phyloP scores from a whole-genome alignment of 768 basidiomycete genomes.

The Hebeloma cylindrosporum region DNA sequence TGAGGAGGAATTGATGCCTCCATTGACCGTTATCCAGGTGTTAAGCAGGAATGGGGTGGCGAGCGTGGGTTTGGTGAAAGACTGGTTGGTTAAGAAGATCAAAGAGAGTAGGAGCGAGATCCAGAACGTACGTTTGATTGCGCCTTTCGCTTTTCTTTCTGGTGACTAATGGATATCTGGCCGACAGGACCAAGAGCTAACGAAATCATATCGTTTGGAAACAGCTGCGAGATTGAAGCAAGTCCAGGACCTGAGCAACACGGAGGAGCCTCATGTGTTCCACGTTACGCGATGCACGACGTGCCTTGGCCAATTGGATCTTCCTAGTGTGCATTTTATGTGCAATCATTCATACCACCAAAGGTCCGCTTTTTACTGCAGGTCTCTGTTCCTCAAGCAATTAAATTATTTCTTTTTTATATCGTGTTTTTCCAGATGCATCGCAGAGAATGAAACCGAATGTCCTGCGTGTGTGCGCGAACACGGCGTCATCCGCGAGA shows the following conservation, averaged over 20 bases:
- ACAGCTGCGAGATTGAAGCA: constrained; percentile 78
- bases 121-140: constrained; percentile 59
- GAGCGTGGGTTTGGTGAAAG: constrained; percentile 88
- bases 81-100: constrained; percentile 84
- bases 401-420: neutral
- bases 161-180: constrained; percentile 1
- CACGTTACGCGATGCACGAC: constrained; percentile 92
- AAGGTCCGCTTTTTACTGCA: constrained; percentile 51
- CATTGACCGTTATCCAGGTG: constrained; percentile 86
- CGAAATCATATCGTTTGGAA: constrained; percentile 86
- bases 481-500: constrained; percentile 87
- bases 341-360: constrained; percentile 98
- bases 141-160: constrained; percentile 4
- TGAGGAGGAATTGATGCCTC: constrained; percentile 79
- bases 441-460: constrained; percentile 86
- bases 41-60: constrained; percentile 87
- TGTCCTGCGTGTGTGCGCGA: constrained; percentile 88
- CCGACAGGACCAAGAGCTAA: constrained; percentile 80
- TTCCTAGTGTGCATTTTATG: constrained; percentile 97
- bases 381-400: neutral
- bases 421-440: constrained; percentile 52
- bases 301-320: constrained; percentile 86
- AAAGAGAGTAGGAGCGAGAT: constrained; percentile 73
- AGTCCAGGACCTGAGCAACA: constrained; percentile 77
- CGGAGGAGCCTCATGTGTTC: constrained; percentile 81